Percentiles rank a stretch among this genome's conserved stretches.
Evolutionary conservation across 306 rosid species (phyloP).

Genomic region (Arachis stenosperma): DNA sequence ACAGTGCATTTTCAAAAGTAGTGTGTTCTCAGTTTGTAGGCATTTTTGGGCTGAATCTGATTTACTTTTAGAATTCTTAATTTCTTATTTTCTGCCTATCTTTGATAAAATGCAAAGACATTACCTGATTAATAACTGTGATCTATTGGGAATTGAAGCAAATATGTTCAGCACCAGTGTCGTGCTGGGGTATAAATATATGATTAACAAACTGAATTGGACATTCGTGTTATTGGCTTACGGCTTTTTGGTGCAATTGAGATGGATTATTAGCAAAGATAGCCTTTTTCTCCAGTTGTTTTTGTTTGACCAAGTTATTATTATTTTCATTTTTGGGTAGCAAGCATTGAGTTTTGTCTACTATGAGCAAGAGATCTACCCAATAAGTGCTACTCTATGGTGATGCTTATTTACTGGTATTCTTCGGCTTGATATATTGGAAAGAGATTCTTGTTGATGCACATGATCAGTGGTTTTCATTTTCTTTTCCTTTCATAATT

Average conservation of each 20-base stretch:
- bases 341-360: background rate
- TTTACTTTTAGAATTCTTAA: constrained; percentile 2
- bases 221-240: background rate
- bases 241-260: background rate
- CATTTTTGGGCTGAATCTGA: constrained; percentile 7
- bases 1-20: background rate
- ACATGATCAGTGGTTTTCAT: background rate
- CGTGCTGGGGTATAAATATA: background rate
- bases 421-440: background rate
- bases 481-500: background rate
- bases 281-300: background rate
- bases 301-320: background rate
- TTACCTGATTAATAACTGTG: background rate
- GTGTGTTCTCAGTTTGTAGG: background rate
- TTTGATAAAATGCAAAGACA: background rate
- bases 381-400: background rate
- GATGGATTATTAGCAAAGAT: background rate
- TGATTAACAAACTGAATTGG: background rate
- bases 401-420: background rate
- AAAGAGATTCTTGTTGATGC: background rate
- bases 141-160: background rate
- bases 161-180: background rate
- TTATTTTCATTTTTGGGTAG: background rate
- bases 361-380: background rate
- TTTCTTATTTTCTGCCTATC: constrained; percentile 2